Evolutionary conservation across 306 rosid species (phyloP), one percentile per base, ranked within the genome.

Genomic region (Coriaria nepalensis): DNA sequence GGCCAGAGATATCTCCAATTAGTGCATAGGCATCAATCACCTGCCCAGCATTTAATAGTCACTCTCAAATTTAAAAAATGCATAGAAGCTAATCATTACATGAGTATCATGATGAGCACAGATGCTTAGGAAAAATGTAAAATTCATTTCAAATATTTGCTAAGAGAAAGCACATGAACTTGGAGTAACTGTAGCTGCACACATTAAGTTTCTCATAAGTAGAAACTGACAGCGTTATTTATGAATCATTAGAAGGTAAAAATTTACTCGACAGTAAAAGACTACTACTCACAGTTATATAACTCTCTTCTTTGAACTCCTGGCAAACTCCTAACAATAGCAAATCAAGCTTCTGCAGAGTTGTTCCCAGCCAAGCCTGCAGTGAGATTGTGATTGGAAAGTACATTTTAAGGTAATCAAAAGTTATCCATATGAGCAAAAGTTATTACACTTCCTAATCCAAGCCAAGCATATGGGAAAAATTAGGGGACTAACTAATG

Each of bases 21-120:
- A 92, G 76, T 53, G 98, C 94, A 44, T 90, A 92, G 10, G 98
- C 98, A 75, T 92, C 98, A 64, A 85, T 58, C 52, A 85, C 98
- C 98, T 85, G 87, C 42, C 65, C 57, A 68, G 47, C 34, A 50
- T 47, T 37, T 47, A 40, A 56, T 37, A 61, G 37, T 64, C 60
- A 55, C 37, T 13, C 51, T 59, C 36, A 73, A 59, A 55, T 11
- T 48, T 41, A 20, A 20, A 20, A 20, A 20, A 20, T 20, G 38
- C 51, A 43, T 32, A 52, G 44, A 60, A 52, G 35, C 32, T 34
- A 36, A 52, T 53, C 45, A 12, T 12, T 32, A 40, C n/a, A 46
- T 12, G 35, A 52, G 11, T 43, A 38, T 20, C 29, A 20, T 20
- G 29, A 20, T 20, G 29, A 20, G 29, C 29, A 20, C 29, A 1